These are phyloP conservation scores for Monoraphidium neglectum DNA, from an alignment of 139 green algal genomes.

Conservation along the genomic window DNA sequence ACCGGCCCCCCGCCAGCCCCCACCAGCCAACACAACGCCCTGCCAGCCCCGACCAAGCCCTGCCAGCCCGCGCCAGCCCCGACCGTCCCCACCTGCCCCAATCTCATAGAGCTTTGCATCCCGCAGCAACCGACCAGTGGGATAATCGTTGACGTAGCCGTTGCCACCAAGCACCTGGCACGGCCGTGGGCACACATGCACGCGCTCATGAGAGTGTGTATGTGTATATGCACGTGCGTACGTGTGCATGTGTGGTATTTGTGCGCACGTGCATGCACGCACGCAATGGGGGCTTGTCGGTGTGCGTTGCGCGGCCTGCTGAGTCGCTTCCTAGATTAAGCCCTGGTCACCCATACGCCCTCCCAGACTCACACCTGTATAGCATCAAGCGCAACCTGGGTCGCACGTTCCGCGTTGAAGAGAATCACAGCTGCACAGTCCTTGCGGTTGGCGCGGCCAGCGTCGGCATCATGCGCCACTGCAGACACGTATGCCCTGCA, in stretches of 20 bases:
- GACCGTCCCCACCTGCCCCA: constrained; percentile 68
- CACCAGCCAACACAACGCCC: no score
- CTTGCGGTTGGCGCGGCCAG: constrained; percentile 43
- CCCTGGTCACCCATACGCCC: neutral
- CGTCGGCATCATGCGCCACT: constrained; percentile 56
- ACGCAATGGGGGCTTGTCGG: no score
- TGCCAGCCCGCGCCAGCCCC: neutral
- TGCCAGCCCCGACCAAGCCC: neutral
- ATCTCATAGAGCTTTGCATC: constrained; percentile 98
- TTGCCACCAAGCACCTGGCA: constrained; percentile 90
- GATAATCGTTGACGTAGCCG: constrained; percentile 94
- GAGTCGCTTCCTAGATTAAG: no score
- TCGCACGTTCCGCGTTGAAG: constrained; percentile 83
- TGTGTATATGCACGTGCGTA: no score
- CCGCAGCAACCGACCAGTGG: constrained; percentile 84
- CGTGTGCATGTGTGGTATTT: no score
- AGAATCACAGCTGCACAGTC: constrained; percentile 92
- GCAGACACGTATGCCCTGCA: constrained; percentile 61
- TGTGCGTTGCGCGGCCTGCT: no score
- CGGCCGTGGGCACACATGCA: no score
- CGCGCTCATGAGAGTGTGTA: no score
- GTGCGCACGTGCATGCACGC: no score
- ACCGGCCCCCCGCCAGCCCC: neutral
- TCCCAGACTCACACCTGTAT: constrained; percentile 69
- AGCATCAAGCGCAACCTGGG: constrained; percentile 80